These are phyloP conservation scores for Colletotrichum salicis DNA, from an alignment of 2,329 filamentous ascomycete species.

Conservation along the genomic window DNA sequence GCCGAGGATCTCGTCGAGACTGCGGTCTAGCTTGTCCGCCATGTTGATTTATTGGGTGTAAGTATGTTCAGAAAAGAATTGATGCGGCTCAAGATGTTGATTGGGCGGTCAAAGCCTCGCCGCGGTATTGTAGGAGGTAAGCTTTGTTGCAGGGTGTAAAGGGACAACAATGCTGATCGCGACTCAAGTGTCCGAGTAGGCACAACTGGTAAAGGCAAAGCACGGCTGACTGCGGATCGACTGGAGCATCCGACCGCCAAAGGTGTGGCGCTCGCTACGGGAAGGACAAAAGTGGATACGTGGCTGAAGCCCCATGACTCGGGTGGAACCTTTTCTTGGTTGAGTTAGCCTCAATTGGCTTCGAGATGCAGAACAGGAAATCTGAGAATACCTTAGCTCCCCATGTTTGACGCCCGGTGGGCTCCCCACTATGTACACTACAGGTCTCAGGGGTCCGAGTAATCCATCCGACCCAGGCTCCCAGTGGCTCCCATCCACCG, in stretches of 20 bases:
- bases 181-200: slow-evolving; percentile 2
- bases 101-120: background rate
- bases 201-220: background rate
- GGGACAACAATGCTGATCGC: slow-evolving; percentile 8
- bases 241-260: slow-evolving; percentile 2
- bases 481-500: background rate
- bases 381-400: slow-evolving; percentile 21
- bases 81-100: background rate
- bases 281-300: background rate
- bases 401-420: slow-evolving; percentile 6
- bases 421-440: background rate
- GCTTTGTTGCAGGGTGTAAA: slow-evolving; percentile 23
- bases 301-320: background rate
- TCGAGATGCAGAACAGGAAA: background rate
- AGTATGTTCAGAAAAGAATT: background rate
- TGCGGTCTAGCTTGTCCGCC: slow-evolving; percentile 62
- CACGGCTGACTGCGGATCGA: slow-evolving; percentile 9
- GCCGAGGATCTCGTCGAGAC: slow-evolving; percentile 67
- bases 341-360: background rate
- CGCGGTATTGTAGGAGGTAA: background rate
- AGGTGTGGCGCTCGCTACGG: background rate
- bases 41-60: slow-evolving; percentile 36
- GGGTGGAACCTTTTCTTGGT: background rate
- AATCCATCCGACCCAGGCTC: background rate
- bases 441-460: slow-evolving; percentile 24